Percentiles rank a stretch among this genome's conserved stretches.
These are phyloP conservation scores for Leccinum subspadiceum DNA, from an alignment of 1,284 basidiomycete species.

Conservation along the genomic window DNA sequence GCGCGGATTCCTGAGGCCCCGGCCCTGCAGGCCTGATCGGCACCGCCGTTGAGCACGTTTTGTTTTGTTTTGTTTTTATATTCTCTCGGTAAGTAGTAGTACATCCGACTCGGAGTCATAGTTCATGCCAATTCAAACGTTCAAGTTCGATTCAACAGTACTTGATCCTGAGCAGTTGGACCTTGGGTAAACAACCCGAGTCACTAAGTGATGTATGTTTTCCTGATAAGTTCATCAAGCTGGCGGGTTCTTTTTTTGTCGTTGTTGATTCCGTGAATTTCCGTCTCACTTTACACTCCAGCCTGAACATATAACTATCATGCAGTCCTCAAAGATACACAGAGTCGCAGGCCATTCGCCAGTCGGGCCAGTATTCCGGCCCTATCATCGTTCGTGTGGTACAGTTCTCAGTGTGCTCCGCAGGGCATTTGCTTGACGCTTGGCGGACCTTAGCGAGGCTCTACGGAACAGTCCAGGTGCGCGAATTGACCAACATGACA, in stretches of 20 bases:
- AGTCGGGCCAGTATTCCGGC: not conserved
- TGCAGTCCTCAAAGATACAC: not conserved
- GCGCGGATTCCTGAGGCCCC: not conserved
- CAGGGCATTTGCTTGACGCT: too few species aligned
- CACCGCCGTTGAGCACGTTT: not conserved
- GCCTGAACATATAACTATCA: not conserved
- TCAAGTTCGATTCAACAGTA: not conserved
- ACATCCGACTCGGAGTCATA: too few species aligned
- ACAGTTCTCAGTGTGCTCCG: not conserved
- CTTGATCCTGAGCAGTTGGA: not conserved
- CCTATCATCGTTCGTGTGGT: not conserved
- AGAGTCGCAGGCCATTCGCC: not conserved
- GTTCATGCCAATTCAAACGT: too few species aligned
- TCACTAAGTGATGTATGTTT: not conserved
- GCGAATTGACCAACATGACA: not conserved
- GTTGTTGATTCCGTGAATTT: not conserved
- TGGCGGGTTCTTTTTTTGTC: not conserved
- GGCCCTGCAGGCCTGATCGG: not conserved
- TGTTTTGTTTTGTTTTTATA: not conserved
- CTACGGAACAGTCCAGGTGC: not conserved
- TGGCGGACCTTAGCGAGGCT: not conserved
- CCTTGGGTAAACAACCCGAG: not conserved
- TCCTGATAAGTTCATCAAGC: not conserved
- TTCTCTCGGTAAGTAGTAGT: not conserved
- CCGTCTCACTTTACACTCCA: not conserved